Base-by-base conservation (phyloP, 257 asterid genomes). In the Lantana camara region DNA sequence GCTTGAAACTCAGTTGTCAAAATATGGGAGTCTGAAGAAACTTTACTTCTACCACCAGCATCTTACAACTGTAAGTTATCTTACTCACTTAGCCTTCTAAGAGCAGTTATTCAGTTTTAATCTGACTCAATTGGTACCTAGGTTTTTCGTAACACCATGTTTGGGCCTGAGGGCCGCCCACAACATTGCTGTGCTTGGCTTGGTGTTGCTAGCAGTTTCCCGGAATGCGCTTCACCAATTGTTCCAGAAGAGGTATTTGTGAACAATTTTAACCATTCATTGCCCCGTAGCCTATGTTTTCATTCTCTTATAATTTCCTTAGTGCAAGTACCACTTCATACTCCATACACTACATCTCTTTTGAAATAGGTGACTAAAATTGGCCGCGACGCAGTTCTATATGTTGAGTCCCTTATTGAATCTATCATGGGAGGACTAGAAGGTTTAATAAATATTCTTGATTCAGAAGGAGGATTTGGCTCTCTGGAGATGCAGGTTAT, bases 151-250 rank as follows among this genome's bases (percentile, higher is more conserved):
- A 90, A 90, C 83, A 94, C 99, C 74, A 94, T 90, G 99, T 94
- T 94, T 81, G 99, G 96, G 67, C 99, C 97, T 9, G 99, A 94
- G 82, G 99, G 99, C 30, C 95, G 99, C 62, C 99, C 99, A 9
- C 99, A 94, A 67, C 99, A 94, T 82, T 94, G 97, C 81, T 94
- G 99, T 80, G 99, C 97, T 59, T 93, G 99, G 99, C 99, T 93
- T 77, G 99, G 99, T 70, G 96, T 90, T 66, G 99, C 99, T 45
- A 84, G 97, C 80, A 93, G 97, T 79, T 93, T 93, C 51, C 97
- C 95, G 0, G 97, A 93, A 80, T 94, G 97, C 67, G 99, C 97
- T 63, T 90, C 97, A 32, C 81, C 83, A 63, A 80, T 94, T 80
- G 83, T 90, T 20, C 90, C 96, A 8, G 97, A 94, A 77, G 99